Conservation (phyloP, 768 basidiomycete species). For the Psilocybe azurescens region DNA sequence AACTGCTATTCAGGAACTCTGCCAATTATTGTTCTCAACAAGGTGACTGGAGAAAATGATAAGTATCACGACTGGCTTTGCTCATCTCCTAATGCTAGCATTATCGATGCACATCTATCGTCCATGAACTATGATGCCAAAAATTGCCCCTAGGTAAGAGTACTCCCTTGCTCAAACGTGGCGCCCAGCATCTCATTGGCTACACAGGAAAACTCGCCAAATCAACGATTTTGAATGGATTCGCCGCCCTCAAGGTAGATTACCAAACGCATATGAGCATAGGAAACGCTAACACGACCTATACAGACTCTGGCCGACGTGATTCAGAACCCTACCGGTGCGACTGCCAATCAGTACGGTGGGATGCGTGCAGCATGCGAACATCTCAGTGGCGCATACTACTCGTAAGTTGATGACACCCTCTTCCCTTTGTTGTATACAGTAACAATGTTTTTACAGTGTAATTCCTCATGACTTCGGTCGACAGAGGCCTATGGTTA, state of each 20-base stretch:
- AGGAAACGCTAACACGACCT: neutral
- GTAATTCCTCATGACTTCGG: constrained; percentile 18
- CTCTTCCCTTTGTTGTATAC: no score
- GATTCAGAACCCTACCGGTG: constrained; percentile 10
- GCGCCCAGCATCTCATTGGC: neutral
- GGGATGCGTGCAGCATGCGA: constrained; percentile 11
- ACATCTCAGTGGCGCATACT: constrained; percentile 13
- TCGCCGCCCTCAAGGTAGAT: constrained; percentile 16
- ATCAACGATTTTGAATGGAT: constrained; percentile 15
- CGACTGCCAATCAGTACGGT: constrained; percentile 4
- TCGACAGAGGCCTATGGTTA: constrained; percentile 14
- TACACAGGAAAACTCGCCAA: constrained; percentile 18
- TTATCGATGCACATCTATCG: constrained; percentile 17
- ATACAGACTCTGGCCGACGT: constrained; percentile 10
- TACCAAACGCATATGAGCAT: no score
- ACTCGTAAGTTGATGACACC: constrained; percentile 2
- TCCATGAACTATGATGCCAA: constrained; percentile 19
- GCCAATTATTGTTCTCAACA: neutral
- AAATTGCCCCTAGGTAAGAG: constrained; percentile 13
- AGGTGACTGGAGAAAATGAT: neutral
- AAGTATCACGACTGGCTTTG: neutral
- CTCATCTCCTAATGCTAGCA: neutral
- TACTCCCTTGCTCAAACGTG: no score
- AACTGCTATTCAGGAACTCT: neutral
- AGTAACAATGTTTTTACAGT: neutral